phyloP scores from a whole-genome alignment of 2,329 filamentous ascomycete species.

The Colletotrichum sojae region DNA sequence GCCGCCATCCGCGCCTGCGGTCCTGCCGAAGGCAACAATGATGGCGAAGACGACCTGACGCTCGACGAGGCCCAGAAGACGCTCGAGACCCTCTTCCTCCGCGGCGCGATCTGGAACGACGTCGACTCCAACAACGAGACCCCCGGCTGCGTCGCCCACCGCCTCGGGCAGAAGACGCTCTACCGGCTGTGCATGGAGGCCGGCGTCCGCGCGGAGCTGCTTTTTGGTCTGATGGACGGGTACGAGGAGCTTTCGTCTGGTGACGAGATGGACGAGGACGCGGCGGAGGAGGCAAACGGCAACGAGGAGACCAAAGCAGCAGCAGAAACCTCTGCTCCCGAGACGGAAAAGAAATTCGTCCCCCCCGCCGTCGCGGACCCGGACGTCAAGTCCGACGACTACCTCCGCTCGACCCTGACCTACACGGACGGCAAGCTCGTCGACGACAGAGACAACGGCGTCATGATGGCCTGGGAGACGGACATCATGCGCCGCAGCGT shows the following conservation, averaged over 20 bases:
- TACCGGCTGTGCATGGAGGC: slow-evolving; percentile 91
- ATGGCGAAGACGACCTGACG: slow-evolving; percentile 53
- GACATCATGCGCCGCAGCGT: slow-evolving; percentile 87
- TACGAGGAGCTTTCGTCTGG: slow-evolving; percentile 80
- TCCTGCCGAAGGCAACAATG: slow-evolving; percentile 54
- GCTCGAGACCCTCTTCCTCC: slow-evolving; percentile 83
- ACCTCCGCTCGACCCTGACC: slow-evolving; percentile 76
- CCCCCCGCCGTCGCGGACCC: slow-evolving; percentile 55
- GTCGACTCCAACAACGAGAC: slow-evolving; percentile 90
- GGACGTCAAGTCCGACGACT: slow-evolving; percentile 74
- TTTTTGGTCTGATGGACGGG: slow-evolving; percentile 85
- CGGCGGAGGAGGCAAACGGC: slow-evolving; percentile 58
- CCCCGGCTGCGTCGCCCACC: slow-evolving; percentile 86
- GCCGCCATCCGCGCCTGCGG: slow-evolving; percentile 87
- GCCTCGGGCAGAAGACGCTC: slow-evolving; percentile 76
- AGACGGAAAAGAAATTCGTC: slow-evolving; percentile 51
- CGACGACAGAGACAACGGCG: slow-evolving; percentile 82
- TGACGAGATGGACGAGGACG: slow-evolving; percentile 62
- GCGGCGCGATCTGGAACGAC: slow-evolving; percentile 98
- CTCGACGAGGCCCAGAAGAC: slow-evolving; percentile 76
- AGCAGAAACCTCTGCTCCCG: slow-evolving; percentile 29
- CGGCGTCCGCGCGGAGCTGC: slow-evolving; percentile 89
- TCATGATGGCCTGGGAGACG: slow-evolving; percentile 96
- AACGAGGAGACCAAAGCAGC: slow-evolving; percentile 50
- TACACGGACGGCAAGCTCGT: slow-evolving; percentile 78